Conservation (phyloP, 2,329 filamentous ascomycete genomes). For the Mycocentrospora acerina region DNA sequence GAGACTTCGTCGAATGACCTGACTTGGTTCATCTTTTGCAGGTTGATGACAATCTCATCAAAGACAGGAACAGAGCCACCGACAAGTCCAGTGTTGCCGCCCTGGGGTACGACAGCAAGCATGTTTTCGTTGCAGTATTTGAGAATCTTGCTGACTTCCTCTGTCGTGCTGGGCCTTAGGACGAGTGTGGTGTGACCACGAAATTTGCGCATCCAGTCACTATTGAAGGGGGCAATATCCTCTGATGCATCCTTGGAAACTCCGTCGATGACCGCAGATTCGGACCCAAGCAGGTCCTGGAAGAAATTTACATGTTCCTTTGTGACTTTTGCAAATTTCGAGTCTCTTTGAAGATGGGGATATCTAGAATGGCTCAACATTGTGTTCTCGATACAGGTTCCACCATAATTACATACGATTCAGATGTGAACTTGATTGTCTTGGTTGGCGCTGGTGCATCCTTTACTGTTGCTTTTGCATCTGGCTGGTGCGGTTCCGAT, state of each 20-base stretch:
- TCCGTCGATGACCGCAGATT: constrained; percentile 81
- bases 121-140: constrained; percentile 93
- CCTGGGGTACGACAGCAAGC: constrained; percentile 93
- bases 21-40: constrained; percentile 87
- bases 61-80: constrained; percentile 96
- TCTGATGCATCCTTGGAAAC: constrained; percentile 71
- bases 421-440: constrained; percentile 74
- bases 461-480: constrained; percentile 37
- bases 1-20: constrained; percentile 91
- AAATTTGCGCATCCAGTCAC: constrained; percentile 99
- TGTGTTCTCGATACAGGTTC: constrained; percentile 1
- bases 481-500: constrained; percentile 44
- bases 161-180: constrained; percentile 78
- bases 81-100: constrained; percentile 93
- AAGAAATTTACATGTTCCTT: constrained; percentile 81
- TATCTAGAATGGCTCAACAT: constrained; percentile 51
- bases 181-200: constrained; percentile 85
- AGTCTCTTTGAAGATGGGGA: constrained; percentile 77
- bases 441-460: constrained; percentile 41
- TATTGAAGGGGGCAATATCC: constrained; percentile 90
- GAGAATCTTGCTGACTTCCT: constrained; percentile 87
- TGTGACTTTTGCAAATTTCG: constrained; percentile 71
- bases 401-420: constrained; percentile 56
- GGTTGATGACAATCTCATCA: constrained; percentile 94
- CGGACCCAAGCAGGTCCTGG: constrained; percentile 73